These are phyloP conservation scores for Pascua guehoae DNA, from an alignment of 1,284 basidiomycete genomes.

Conservation along the genomic window DNA sequence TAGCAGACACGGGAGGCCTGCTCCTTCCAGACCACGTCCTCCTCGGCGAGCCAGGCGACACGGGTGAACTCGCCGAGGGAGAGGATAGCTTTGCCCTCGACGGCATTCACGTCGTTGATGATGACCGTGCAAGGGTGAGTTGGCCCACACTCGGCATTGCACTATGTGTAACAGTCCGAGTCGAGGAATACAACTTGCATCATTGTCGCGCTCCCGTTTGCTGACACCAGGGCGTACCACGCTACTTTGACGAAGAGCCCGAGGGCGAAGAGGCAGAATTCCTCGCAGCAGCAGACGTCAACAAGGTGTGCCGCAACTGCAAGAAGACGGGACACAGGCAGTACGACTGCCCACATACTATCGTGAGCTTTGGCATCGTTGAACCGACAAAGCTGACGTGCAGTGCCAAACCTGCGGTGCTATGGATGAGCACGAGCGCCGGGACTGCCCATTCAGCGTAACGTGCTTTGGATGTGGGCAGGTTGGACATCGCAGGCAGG, in stretches of 20 bases:
- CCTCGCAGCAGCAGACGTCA: constrained; percentile 38
- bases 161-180: too few relatives aligned
- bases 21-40: constrained; percentile 7
- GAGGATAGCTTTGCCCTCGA: constrained; percentile 21
- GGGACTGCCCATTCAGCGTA: constrained; percentile 77
- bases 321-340: constrained; percentile 39
- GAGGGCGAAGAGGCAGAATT: constrained; percentile 34
- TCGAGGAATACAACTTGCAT: too few relatives aligned
- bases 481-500: constrained; percentile 75
- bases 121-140: constrained; percentile 31
- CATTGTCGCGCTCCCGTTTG: too few relatives aligned
- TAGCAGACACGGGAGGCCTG: background rate
- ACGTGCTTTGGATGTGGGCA: constrained; percentile 81
- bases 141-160: background rate
- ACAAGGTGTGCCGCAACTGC: constrained; percentile 40
- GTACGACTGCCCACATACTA: constrained; percentile 35
- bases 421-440: constrained; percentile 75
- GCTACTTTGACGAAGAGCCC: constrained; percentile 36
- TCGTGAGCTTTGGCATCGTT: constrained; percentile 22
- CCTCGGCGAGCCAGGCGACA: constrained; percentile 31
- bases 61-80: constrained; percentile 14
- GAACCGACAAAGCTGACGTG: background rate
- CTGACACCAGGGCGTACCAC: constrained; percentile 25
- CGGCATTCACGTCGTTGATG: constrained; percentile 38
- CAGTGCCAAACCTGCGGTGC: constrained; percentile 86